Evolutionary conservation across 768 basidiomycete species (phyloP), one percentile per base, ranked within the genome.

Genomic region (Tricholoma sp.): DNA sequence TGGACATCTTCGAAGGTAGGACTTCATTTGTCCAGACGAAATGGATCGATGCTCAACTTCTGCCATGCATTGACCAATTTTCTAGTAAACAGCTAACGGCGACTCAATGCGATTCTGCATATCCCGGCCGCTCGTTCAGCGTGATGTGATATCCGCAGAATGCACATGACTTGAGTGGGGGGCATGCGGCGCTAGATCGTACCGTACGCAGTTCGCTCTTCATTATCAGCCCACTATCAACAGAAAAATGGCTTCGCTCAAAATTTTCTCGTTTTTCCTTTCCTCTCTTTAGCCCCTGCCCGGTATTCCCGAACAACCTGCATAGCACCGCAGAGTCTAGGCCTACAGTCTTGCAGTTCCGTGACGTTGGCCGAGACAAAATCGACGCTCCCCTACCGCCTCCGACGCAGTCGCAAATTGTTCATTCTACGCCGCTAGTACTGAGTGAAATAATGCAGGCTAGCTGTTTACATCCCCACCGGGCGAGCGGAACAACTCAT

Each of bases 371-470:
- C 24, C 39, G 37, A 41, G 39, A 29, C 52, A 39, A 39, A n/a
- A 41, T 39, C 37, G 35, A 39, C 21, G 12, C 37, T 32, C 18
- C n/a, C 27, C 19, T 22, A 29, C 29, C 52, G 41, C 22, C 12
- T 43, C 52, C 52, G 52, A 54, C 27, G 22, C 22, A 54, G 39
- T 54, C 52, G 52, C 22, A 54, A 41, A 18, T 43, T 31, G 24
- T 21, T 18, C 34, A 34, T n/a, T 32, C 31, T 11, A 32, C 8
- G 8, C 29, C 31, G 31, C 31, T 29, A 31, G 18, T 6, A n/a
- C 16, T 32, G 52, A 31, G 27, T 14, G 27, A 50, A 24, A 50
- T 18, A 8, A 49, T 9, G 3, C 27, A 47, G 24, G 24, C 46
- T 47, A 47, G 24, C 41, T 43, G n/a, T 43, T 43, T 46, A 3